These are phyloP conservation scores for Scalesia atractyloides DNA, from an alignment of 129 eudicot genomes.

Conservation along the genomic window DNA sequence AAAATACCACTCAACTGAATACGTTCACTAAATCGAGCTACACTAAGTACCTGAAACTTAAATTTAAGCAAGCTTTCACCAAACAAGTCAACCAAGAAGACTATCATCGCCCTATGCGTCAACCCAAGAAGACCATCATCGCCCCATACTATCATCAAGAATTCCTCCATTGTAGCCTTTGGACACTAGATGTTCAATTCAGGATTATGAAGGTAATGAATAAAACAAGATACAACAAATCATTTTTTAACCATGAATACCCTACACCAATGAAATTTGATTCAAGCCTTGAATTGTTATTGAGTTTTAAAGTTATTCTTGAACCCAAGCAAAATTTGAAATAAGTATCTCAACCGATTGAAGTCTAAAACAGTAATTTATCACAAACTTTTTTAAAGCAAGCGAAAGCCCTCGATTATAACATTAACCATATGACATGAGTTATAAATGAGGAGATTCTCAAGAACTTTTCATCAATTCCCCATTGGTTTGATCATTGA, in stretches of 20 bases:
- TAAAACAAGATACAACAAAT: slow-evolving; percentile 37
- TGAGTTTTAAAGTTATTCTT: slow-evolving; percentile 21
- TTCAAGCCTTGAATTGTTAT: slow-evolving; percentile 41
- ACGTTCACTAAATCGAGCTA: background rate
- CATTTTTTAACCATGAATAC: slow-evolving; percentile 31
- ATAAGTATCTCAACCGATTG: slow-evolving; percentile 33
- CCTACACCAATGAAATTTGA: slow-evolving; percentile 25
- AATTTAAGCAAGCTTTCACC: background rate
- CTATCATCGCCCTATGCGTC: background rate
- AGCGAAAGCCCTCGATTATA: slow-evolving; percentile 32
- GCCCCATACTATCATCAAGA: background rate
- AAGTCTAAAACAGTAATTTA: slow-evolving; percentile 27
- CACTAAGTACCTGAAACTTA: background rate
- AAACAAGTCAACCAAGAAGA: background rate
- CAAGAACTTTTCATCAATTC: slow-evolving; percentile 29
- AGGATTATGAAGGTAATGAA: slow-evolving; percentile 27
- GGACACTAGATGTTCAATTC: too few relatives aligned
- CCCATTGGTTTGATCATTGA: slow-evolving; percentile 41
- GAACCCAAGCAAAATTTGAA: slow-evolving; percentile 40
- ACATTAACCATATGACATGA: slow-evolving; percentile 33
- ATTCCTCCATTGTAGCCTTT: background rate
- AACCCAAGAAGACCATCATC: background rate
- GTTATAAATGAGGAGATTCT: slow-evolving; percentile 31
- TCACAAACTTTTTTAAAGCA: slow-evolving; percentile 34
- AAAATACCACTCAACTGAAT: background rate